phyloP scores from a whole-genome alignment of 805 yeast genomes.

The Candida oleophila region DNA sequence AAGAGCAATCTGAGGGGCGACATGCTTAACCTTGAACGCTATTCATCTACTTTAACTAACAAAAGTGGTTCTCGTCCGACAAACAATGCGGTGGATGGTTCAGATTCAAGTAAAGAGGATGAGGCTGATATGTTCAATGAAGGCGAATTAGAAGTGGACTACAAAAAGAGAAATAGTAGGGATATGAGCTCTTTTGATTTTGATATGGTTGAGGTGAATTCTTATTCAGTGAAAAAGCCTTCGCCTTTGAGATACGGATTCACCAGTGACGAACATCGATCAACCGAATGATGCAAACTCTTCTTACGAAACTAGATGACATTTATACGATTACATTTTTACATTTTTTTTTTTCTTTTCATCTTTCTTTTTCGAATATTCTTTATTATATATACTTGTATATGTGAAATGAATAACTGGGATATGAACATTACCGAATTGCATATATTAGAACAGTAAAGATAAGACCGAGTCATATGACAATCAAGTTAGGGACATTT shows the following conservation, averaged over 20 bases:
- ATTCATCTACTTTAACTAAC: neutral
- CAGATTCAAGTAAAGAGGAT: neutral
- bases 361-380: too few species aligned
- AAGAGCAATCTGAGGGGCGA: neutral
- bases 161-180: neutral
- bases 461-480: neutral
- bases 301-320: neutral
- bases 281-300: neutral
- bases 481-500: too few species aligned
- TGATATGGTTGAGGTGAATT: neutral
- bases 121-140: neutral
- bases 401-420: neutral
- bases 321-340: too few species aligned
- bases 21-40: neutral
- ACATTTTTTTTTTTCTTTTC: too few species aligned
- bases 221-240: conserved; percentile 1
- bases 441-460: neutral
- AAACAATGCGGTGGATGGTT: neutral
- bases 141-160: neutral
- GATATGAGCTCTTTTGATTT: neutral
- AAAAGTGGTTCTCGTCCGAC: neutral
- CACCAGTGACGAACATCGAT: neutral
- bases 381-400: neutral
- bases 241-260: conserved; percentile 1
- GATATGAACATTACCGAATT: neutral